Evolutionary conservation across 2,329 filamentous ascomycete species (phyloP), one percentile per base, ranked within the genome.

Genomic region (Trichoderma oligosporum): DNA sequence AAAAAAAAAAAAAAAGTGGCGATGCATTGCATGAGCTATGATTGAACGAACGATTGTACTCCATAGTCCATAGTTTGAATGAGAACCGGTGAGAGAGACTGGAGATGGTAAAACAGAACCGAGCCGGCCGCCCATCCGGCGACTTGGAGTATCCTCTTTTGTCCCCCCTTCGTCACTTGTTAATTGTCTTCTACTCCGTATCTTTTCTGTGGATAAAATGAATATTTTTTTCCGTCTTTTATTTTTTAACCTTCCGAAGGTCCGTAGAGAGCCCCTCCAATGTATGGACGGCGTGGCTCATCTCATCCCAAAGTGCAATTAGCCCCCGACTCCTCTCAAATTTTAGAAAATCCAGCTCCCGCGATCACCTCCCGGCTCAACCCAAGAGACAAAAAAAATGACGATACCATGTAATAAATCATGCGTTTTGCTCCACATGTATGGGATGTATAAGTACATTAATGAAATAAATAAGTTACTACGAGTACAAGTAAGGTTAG

Each of bases 391-490:
- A 39, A 54, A 33, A 46, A 29, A 46, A 46, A 55, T 55, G 51
- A 55, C 33, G 51, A 54, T 42, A 46, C 18, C 25, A 55, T 36
- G 51, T 38, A 53, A 39, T 20, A 36, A 44, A 44, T 51, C 47
- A 38, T 55, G 51, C 41, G 51, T 27, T 18, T 16, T 29, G 36
- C 51, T 55, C 51, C 51, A 55, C 51, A 27, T n/a, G n/a, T n/a
- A n/a, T n/a, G n/a, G n/a, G n/a, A n/a, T n/a, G n/a, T n/a, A n/a
- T n/a, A n/a, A n/a, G n/a, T n/a, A n/a, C n/a, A n/a, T n/a, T n/a
- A n/a, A n/a, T n/a, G n/a, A n/a, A n/a, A n/a, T n/a, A n/a, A n/a
- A n/a, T n/a, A n/a, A n/a, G n/a, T n/a, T n/a, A n/a, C n/a, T n/a
- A n/a, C n/a, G n/a, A n/a, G n/a, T n/a, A n/a, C n/a, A n/a, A n/a